Evolutionary conservation across 192 early-diverging fungal genomes (phyloP), one percentile per base, ranked within the genome.

Genomic region (Backusella liffmaniae): DNA sequence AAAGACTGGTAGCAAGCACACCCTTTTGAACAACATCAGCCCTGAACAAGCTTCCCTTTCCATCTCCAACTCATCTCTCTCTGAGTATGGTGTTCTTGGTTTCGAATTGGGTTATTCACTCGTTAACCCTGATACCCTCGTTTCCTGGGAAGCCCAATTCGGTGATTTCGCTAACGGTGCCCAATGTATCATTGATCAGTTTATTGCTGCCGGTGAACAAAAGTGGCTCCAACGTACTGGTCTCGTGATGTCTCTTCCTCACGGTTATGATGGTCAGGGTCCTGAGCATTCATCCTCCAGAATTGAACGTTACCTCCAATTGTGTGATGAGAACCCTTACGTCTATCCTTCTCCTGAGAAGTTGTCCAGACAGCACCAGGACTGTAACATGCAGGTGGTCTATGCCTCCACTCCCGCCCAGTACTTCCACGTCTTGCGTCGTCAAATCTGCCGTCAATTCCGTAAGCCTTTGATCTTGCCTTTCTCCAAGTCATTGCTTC

Each of bases 201-300:
- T 97, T 79, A 94, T 99, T 51, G 90, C 92, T 4, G 90, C 95
- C 35, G 97, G 96, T 76, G 97, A 99, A 86, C 94, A 96, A 79
- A 99, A 99, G 86, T 99, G 97, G 97, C 86, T 98, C 72, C 96
- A 96, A 86, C 94, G 95, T 86, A 95, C 96, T 42, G 97, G 97
- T 62, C 84, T 99, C 78, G 93, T 96, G 42, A 88, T 97, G 88
- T 87, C 96, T 62, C 88, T 99, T 72, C 97, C 97, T 15, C 97
- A 99, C 84, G 97, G 97, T 72, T 99, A 96, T 84, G 97, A 99
- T 82, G 97, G 97, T 67, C 96, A 97, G 86, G 97, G 97, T 56
- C 96, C 97, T 29, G 97, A 99, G 85, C 97, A 99, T 87, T 99
- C 97, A 44, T 96, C 94, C 10, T 90, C 95, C 41, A 91, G 97